These are phyloP conservation scores for Macrolepiota fuliginosa DNA, from an alignment of 768 basidiomycete genomes.

Conservation along the genomic window DNA sequence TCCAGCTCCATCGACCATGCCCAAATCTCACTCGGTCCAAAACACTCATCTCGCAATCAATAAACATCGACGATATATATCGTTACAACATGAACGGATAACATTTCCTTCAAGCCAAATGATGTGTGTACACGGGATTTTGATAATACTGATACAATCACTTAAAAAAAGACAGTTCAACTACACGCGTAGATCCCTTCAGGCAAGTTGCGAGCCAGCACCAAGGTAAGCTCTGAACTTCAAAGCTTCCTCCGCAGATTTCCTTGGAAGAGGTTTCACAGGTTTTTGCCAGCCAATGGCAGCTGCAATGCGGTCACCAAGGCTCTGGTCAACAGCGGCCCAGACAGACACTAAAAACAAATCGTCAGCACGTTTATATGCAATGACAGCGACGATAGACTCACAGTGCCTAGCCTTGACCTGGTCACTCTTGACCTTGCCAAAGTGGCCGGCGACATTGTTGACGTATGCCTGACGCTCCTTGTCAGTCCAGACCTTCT, in stretches of 20 bases:
- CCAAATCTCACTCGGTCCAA: too few relatives aligned
- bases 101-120: neutral
- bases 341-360: conserved; percentile 64
- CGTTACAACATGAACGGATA: too few relatives aligned
- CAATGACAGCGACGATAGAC: conserved; percentile 24
- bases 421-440: conserved; percentile 53
- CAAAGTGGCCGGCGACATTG: conserved; percentile 67
- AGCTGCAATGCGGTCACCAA: conserved; percentile 78
- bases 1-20: too few relatives aligned
- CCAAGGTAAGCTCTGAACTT: conserved; percentile 48
- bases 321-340: conserved; percentile 71
- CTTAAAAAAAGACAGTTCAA: neutral
- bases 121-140: neutral
- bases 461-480: conserved; percentile 59
- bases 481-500: conserved; percentile 62
- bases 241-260: conserved; percentile 56
- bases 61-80: too few relatives aligned
- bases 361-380: neutral
- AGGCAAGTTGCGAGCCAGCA: conserved; percentile 10
- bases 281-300: conserved; percentile 54
- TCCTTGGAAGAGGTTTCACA: conserved; percentile 60
- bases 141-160: neutral
- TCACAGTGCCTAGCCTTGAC: conserved; percentile 67
- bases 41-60: too few relatives aligned
- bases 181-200: neutral